These are phyloP conservation scores for Wickerhamiella parazyma DNA, from an alignment of 805 yeast species.

Conservation along the genomic window DNA sequence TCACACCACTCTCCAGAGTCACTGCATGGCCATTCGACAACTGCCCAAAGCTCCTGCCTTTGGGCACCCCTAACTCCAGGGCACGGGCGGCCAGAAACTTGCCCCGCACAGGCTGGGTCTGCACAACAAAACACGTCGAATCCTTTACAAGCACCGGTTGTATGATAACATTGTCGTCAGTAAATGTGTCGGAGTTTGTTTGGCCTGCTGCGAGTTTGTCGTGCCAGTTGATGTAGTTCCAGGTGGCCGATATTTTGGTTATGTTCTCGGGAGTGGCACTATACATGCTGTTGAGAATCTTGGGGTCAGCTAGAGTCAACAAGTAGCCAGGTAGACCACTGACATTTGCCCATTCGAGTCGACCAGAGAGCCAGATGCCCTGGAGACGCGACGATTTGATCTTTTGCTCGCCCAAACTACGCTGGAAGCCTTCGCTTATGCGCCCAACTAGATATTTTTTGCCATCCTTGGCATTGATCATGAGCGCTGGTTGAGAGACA, in stretches of 20 bases:
- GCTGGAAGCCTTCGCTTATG: constrained; percentile 74
- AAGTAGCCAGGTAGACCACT: constrained; percentile 92
- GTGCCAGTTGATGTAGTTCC: constrained; percentile 81
- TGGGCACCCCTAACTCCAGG: constrained; percentile 49
- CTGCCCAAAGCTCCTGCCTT: constrained; percentile 43
- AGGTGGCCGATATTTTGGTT: constrained; percentile 53
- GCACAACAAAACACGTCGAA: constrained; percentile 47
- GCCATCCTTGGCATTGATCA: constrained; percentile 37
- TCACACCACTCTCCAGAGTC: constrained; percentile 42
- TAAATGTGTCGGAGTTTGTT: constrained; percentile 21
- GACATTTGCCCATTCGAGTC: constrained; percentile 57
- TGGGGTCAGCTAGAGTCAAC: constrained; percentile 64
- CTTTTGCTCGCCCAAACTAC: constrained; percentile 51
- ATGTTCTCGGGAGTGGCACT: constrained; percentile 34
- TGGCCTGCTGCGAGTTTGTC: constrained; percentile 43
- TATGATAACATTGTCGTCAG: constrained; percentile 22
- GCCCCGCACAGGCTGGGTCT: constrained; percentile 59
- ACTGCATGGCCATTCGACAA: constrained; percentile 51
- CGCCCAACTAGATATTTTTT: constrained; percentile 58
- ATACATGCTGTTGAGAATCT: constrained; percentile 12
- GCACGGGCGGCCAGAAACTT: constrained; percentile 60
- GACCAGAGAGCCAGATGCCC: constrained; percentile 66
- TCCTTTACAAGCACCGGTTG: constrained; percentile 14
- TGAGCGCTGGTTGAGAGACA: constrained; percentile 34
- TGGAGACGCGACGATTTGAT: constrained; percentile 43